Evolutionary conservation across 805 yeast species (phyloP).

Genomic region (Cyberlindnera xishuangbannaensis): DNA sequence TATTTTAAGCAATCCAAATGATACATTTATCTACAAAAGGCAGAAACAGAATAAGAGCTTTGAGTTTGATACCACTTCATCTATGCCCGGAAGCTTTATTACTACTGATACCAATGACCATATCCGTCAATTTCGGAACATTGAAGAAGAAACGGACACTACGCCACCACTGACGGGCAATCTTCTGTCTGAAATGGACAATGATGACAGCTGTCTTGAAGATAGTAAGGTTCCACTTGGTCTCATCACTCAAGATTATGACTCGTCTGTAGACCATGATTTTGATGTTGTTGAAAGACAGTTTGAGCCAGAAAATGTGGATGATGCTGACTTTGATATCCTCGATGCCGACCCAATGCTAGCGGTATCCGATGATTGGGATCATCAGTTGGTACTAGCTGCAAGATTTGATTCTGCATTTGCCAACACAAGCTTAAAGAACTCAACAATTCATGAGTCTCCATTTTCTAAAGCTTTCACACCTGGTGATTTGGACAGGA

Average conservation of each 20-base stretch:
- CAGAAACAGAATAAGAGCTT: constrained; percentile 21
- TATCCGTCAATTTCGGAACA: too few relatives aligned
- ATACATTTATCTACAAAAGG: constrained; percentile 28
- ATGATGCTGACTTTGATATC: constrained; percentile 39
- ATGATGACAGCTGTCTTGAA: constrained; percentile 9
- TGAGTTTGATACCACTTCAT: constrained; percentile 18
- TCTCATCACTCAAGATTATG: constrained; percentile 11
- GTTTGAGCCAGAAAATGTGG: constrained; percentile 59
- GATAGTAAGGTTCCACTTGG: constrained; percentile 8
- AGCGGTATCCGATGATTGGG: constrained; percentile 57
- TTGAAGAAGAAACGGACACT: constrained; percentile 3
- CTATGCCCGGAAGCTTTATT: constrained; percentile 26
- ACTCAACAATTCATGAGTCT: constrained; percentile 19
- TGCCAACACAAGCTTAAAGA: constrained; percentile 13
- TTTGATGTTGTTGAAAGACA: constrained; percentile 49
- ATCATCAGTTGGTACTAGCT: constrained; percentile 53
- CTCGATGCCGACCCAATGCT: constrained; percentile 39
- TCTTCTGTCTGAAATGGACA: constrained; percentile 12
- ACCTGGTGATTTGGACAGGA: constrained; percentile 37
- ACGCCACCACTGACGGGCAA: constrained; percentile 7
- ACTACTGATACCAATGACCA: too few relatives aligned
- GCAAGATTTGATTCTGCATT: constrained; percentile 23
- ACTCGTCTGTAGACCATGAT: constrained; percentile 21
- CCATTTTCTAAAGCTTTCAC: constrained; percentile 21
- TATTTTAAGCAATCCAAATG: constrained; percentile 24